A percentile compares a stretch with the other conserved stretches of the same genome.
Conservation (phyloP, 208 protist genomes). For the Trypanosoma avium region DNA sequence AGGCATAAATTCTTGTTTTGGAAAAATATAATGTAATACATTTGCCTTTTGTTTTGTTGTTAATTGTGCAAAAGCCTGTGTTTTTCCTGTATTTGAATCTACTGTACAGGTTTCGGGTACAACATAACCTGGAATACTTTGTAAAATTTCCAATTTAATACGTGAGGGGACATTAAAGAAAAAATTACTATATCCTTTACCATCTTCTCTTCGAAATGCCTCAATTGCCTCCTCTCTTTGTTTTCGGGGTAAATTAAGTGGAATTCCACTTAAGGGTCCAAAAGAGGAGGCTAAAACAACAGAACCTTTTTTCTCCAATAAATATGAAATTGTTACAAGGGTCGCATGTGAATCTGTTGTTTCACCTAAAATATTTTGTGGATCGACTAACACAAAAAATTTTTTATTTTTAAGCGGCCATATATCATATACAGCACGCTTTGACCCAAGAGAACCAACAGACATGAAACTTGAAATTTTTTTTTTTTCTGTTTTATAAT, state of each 20-base stretch:
- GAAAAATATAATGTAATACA: slow-evolving; percentile 44
- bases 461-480: slow-evolving; percentile 36
- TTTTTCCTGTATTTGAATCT: slow-evolving; percentile 47
- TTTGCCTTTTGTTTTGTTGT: slow-evolving; percentile 44
- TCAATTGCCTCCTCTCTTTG: slow-evolving; percentile 57
- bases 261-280: slow-evolving; percentile 45
- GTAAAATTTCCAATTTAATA: slow-evolving; percentile 59
- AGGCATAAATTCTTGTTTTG: slow-evolving; percentile 40
- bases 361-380: slow-evolving; percentile 56
- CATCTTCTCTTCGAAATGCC: slow-evolving; percentile 58
- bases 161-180: slow-evolving; percentile 43
- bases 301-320: slow-evolving; percentile 50
- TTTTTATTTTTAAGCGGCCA: slow-evolving; percentile 70
- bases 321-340: slow-evolving; percentile 56
- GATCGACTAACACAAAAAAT: slow-evolving; percentile 68
- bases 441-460: slow-evolving; percentile 48
- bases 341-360: slow-evolving; percentile 55
- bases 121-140: slow-evolving; percentile 30
- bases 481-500: slow-evolving; percentile 1
- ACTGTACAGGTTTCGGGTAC: slow-evolving; percentile 17
- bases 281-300: slow-evolving; percentile 68
- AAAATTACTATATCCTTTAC: slow-evolving; percentile 70
- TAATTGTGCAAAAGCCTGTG: slow-evolving; percentile 47
- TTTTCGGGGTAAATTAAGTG: slow-evolving; percentile 40
- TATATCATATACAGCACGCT: slow-evolving; percentile 71